A percentile compares a stretch with the other conserved stretches of the same genome.
Evolutionary conservation across 306 rosid species (phyloP).

Genomic region (Cotoneaster glaucophyllus): DNA sequence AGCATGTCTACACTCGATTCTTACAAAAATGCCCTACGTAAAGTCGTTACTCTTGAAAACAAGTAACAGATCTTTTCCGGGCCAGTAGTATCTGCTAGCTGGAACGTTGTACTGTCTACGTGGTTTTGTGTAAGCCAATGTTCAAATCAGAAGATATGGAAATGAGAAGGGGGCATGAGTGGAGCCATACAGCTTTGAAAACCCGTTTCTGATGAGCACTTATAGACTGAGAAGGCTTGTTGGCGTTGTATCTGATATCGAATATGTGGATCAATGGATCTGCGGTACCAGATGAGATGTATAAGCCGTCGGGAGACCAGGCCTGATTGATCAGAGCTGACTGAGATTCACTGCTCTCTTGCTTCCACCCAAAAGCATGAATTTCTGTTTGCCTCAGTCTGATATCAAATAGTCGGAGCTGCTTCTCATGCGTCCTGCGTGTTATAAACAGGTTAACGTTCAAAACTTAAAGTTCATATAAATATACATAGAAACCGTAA

Average conservation of each 20-base stretch:
- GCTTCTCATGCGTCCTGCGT: conserved; percentile 75
- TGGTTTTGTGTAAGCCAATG: conserved; percentile 72
- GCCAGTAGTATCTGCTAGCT: background rate
- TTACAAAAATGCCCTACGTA: background rate
- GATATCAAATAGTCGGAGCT: conserved; percentile 83
- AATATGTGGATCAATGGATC: conserved; percentile 91
- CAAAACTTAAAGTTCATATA: conserved; percentile 1
- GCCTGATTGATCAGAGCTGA: conserved; percentile 94
- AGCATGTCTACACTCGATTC: background rate
- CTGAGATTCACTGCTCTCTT: conserved; percentile 94
- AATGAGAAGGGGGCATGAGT: conserved; percentile 65
- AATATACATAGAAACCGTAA: background rate
- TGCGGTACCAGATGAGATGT: conserved; percentile 77
- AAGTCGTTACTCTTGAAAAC: background rate
- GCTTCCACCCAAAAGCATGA: conserved; percentile 97
- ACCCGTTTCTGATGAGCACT: conserved; percentile 92
- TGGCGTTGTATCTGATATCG: conserved; percentile 69
- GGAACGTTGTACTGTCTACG: conserved; percentile 12
- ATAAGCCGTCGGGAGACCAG: conserved; percentile 96
- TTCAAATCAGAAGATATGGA: conserved; percentile 93
- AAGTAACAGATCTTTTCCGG: background rate
- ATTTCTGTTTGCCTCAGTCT: conserved; percentile 75
- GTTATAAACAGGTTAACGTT: conserved; percentile 3
- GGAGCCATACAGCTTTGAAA: conserved; percentile 88
- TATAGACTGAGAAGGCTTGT: conserved; percentile 75